phyloP scores from a whole-genome alignment of 2,329 filamentous ascomycete genomes.

The Monilinia fructigena region DNA sequence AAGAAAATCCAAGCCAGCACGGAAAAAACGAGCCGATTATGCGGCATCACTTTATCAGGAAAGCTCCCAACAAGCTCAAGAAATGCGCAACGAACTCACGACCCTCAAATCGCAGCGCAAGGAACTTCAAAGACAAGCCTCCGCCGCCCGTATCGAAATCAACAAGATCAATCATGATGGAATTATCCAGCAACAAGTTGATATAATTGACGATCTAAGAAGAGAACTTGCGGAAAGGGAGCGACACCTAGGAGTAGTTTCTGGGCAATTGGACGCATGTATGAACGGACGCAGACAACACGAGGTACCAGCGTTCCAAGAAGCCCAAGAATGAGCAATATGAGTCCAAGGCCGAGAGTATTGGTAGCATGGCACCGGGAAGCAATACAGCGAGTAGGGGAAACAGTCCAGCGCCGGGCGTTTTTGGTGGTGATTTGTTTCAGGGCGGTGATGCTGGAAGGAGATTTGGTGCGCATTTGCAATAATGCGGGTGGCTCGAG shows the following conservation, averaged over 20 bases:
- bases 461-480: constrained; percentile 19
- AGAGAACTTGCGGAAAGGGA: constrained; percentile 39
- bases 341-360: constrained; percentile 27
- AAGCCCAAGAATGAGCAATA: constrained; percentile 38
- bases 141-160: constrained; percentile 35
- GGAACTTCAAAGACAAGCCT: constrained; percentile 30
- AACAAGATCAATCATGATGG: constrained; percentile 34
- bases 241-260: constrained; percentile 43
- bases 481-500: neutral
- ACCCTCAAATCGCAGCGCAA: constrained; percentile 28
- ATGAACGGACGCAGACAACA: constrained; percentile 44
- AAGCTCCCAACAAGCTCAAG: constrained; percentile 31
- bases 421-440: constrained; percentile 16
- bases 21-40: constrained; percentile 36
- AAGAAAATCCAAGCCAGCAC: constrained; percentile 29
- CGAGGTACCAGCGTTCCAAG: constrained; percentile 37
- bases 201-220: constrained; percentile 41
- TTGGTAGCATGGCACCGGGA: constrained; percentile 21
- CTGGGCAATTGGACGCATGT: constrained; percentile 41
- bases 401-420: constrained; percentile 34
- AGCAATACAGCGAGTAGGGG: constrained; percentile 29
- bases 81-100: constrained; percentile 28
- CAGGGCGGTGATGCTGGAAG: constrained; percentile 5
- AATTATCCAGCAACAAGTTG: constrained; percentile 27
- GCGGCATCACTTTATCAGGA: constrained; percentile 36